Conservation (phyloP, 768 basidiomycete genomes). For the Leccinum variicolor region DNA sequence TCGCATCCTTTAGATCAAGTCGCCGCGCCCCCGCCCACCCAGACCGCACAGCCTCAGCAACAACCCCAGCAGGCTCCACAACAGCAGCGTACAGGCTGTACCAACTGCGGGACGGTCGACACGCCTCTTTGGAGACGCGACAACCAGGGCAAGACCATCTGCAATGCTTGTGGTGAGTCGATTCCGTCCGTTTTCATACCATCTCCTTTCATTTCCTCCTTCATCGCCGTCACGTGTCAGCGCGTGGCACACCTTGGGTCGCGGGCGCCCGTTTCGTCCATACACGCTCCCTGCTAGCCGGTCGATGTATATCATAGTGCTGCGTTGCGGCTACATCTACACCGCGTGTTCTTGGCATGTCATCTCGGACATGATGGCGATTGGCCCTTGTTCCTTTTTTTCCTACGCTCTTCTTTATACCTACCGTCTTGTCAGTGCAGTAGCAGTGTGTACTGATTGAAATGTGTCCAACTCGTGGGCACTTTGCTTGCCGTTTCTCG, state of each 20-base stretch:
- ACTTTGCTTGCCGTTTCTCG: slow-evolving; percentile 31
- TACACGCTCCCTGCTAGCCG: slow-evolving; percentile 27
- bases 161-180: slow-evolving; percentile 86
- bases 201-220: slow-evolving; percentile 33
- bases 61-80: slow-evolving; percentile 29
- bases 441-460: slow-evolving; percentile 37
- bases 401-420: slow-evolving; percentile 30
- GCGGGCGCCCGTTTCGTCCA: slow-evolving; percentile 29
- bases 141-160: slow-evolving; percentile 76
- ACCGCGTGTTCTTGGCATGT: slow-evolving; percentile 35
- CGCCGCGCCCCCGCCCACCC: slow-evolving; percentile 25
- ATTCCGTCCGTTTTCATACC: slow-evolving; percentile 29
- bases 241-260: slow-evolving; percentile 30
- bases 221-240: slow-evolving; percentile 39
- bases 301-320: slow-evolving; percentile 33
- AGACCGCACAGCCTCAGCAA: slow-evolving; percentile 20
- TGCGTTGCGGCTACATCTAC: slow-evolving; percentile 30
- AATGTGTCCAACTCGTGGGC: slow-evolving; percentile 38
- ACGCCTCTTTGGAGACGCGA: slow-evolving; percentile 87
- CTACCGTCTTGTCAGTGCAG: slow-evolving; percentile 34
- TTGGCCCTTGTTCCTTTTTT: slow-evolving; percentile 32
- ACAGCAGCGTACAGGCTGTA: slow-evolving; percentile 48
- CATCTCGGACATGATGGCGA: slow-evolving; percentile 31
- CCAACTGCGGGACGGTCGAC: slow-evolving; percentile 72
- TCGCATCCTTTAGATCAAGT: slow-evolving; percentile 23